Base-by-base conservation (phyloP, 1,284 basidiomycete genomes). In the Inonotus obliquus region DNA sequence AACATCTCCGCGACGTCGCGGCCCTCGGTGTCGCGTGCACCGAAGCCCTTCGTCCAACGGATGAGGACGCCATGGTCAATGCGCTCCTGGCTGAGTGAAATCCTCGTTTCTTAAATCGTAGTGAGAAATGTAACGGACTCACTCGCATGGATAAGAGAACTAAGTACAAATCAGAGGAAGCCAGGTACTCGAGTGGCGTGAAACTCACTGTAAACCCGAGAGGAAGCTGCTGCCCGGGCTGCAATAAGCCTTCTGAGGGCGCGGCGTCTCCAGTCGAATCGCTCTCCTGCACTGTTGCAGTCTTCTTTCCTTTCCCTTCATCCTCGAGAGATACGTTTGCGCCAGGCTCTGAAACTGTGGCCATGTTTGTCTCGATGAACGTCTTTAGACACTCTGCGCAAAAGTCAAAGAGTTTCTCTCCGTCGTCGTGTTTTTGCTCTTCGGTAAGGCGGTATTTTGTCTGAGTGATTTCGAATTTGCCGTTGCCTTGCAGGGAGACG, bases 11-110 rank as follows among this genome's bases (percentile, higher is more conserved):
- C 95, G 35, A 96, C 95, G 72, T 99, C 94, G 61, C 84, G 80
- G 14, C 95, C 96, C 75, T 99, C 97, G 21, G 94, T 95, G 72
- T 96, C 94, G 5, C 86, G 75, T 1, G 92, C 92, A 41, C 94
- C 94, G 70, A 99, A 99, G 66, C 96, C 97, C 76, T 99, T 99
- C 51, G 97, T 99, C 96, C 97, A 99, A 38, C 96, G 91, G 68
- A 98, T 94, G 49, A 99, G 87, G 67, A 86, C 85, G 53, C 95
- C 97, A 69, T 98, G 95, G 75, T 99, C 95, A 69, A 99, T 99
- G 57, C 84, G 82, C 45, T 91, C 84, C 81, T 99, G 96, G 27
- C 90, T 93, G 71, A 35, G 29, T 29, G 29, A 49, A 13, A 37
- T 38, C 14, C 37, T 14, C 19, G 55, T 48, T 57, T 49, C 37